Conservation (phyloP, 768 basidiomycete species). For the Hygrophoropsis aurantiaca region DNA sequence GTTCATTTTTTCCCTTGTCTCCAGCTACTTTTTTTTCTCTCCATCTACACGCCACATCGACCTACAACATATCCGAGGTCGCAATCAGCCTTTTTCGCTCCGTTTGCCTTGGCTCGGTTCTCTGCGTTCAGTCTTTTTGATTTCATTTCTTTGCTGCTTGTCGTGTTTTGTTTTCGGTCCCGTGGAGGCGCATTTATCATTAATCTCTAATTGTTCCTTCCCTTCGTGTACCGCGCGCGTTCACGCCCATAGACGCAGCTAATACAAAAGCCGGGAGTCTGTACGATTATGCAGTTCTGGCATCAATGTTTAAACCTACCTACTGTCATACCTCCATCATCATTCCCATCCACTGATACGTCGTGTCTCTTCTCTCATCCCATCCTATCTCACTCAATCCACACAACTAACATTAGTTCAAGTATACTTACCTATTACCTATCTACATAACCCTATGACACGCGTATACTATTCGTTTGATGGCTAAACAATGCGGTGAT, state of each 20-base stretch:
- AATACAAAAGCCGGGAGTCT: slow-evolving; percentile 7
- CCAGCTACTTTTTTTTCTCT: slow-evolving; percentile 7
- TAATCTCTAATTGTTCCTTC: neutral
- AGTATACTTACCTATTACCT: slow-evolving; percentile 8
- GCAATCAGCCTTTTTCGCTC: slow-evolving; percentile 6
- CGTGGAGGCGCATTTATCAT: no score
- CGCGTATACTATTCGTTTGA: neutral
- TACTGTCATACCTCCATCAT: neutral
- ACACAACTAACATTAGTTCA: neutral
- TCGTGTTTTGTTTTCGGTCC: neutral
- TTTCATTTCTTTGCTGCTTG: neutral
- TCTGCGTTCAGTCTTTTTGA: neutral
- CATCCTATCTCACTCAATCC: no score
- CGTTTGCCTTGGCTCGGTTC: slow-evolving; percentile 1
- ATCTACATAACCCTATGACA: slow-evolving; percentile 4
- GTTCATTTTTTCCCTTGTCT: slow-evolving; percentile 2
- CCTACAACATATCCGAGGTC: slow-evolving; percentile 36
- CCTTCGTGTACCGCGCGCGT: neutral
- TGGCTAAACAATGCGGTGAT: no score
- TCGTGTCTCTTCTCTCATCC: no score
- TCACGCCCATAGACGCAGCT: neutral
- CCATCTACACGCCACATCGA: slow-evolving; percentile 6
- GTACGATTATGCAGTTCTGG: slow-evolving; percentile 9
- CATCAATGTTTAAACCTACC: slow-evolving; percentile 1
- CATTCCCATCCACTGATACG: neutral